A percentile compares a stretch with the other conserved stretches of the same genome.
These are phyloP conservation scores for Neoarthrinium moseri DNA, from an alignment of 2,329 filamentous ascomycete genomes.

Conservation along the genomic window DNA sequence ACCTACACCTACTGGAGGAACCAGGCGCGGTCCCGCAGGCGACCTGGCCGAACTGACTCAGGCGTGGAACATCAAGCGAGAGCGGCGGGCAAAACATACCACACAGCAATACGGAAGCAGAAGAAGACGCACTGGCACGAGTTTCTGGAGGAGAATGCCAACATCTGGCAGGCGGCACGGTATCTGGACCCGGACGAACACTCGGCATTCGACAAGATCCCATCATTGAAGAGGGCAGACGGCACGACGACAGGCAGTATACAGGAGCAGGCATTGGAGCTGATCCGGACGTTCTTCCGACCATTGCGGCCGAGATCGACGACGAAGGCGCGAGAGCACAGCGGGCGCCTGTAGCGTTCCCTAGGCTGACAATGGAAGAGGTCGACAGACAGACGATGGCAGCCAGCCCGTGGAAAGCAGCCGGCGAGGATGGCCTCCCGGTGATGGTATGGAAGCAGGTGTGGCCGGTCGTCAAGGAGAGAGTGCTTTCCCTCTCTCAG, in stretches of 20 bases:
- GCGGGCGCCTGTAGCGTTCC: conserved; percentile 18
- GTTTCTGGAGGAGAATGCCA: conserved; percentile 24
- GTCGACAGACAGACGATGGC: conserved; percentile 16
- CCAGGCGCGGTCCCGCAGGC: conserved; percentile 19
- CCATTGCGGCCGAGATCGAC: conserved; percentile 11
- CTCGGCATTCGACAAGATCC: conserved; percentile 21
- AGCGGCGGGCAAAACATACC: conserved; percentile 21
- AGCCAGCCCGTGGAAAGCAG: conserved; percentile 20
- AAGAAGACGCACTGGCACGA: conserved; percentile 25
- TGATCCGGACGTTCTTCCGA: conserved; percentile 18
- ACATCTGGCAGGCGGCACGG: conserved; percentile 28
- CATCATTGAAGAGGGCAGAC: conserved; percentile 17
- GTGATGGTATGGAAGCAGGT: conserved; percentile 11
- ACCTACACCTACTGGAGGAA: conserved; percentile 28
- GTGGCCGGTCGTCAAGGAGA: background rate
- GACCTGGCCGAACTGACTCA: conserved; percentile 6
- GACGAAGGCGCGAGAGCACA: conserved; percentile 21
- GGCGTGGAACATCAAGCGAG: conserved; percentile 19
- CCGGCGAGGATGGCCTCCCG: conserved; percentile 17
- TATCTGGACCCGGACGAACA: conserved; percentile 21
- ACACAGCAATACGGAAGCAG: conserved; percentile 22
- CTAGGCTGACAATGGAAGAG: conserved; percentile 21
- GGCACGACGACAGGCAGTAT: conserved; percentile 12
- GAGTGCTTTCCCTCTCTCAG: conserved; percentile 15
- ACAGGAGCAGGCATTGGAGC: conserved; percentile 17